Evolutionary conservation across 495 filamentous ascomycete species (phyloP), one percentile per base, ranked within the genome.

Genomic region (Hypoxylon fuscum): DNA sequence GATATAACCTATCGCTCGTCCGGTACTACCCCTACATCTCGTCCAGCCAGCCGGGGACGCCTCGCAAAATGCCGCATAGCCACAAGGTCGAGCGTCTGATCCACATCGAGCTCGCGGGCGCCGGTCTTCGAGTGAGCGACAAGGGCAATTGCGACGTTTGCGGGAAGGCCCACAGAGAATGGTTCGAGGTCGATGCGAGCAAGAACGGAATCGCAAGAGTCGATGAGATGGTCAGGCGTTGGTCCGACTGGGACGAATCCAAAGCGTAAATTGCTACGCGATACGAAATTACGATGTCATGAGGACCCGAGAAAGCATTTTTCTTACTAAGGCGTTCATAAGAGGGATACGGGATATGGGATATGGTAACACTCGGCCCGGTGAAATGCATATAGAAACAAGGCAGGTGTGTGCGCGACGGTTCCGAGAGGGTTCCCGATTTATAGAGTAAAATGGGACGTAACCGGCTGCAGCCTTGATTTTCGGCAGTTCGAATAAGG

Each of bases 31-130:
- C 95, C 2, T 91, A 97, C 72, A 80, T 88, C 0, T 76, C 89
- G 15, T 88, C 88, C 0, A 65, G 23, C 58, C 67, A 25, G 46
- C 59, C 37, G 48, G 64, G 55, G 11, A 61, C 71, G 23, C 77
- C 82, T 20, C 76, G 81, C n/a, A 96, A 94, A 68, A 88, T 96
- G 6, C 91, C 91, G 1, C 89, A 93, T 76, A 89, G 86, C 17
- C 88, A 97, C 76, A 90, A 90, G 45, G 93, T 98, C 11, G 95
- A 98, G 76, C 78, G 90, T 4, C 75, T 98, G 44, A 93, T 98
- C 52, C 95, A 98, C 70, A 73, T 97, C 18, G 95, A 99, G 78
- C 81, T 99, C 21, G 80, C 78, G 4, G 89, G 88, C 25, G 78
- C 85, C 48, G 83, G 89, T 12, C 76, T 91, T 8, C 81, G 85